Conservation (phyloP, 192 early-diverging fungal species). For the Mortierella hygrophila region DNA sequence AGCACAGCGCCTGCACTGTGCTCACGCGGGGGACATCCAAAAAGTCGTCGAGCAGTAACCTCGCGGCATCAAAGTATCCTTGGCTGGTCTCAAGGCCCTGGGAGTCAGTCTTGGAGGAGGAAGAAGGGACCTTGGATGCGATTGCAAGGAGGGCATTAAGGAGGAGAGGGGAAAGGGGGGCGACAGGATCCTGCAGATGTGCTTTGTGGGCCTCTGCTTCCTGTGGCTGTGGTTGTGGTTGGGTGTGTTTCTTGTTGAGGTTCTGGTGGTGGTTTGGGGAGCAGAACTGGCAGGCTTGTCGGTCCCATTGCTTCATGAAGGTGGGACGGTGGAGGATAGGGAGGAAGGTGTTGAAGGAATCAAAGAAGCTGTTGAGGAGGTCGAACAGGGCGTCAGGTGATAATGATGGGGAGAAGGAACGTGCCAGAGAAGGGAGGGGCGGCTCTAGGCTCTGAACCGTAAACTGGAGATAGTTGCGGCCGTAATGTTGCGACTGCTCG, state of each 20-base stretch:
- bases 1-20: constrained; percentile 59
- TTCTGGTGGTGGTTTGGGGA: neutral
- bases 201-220: constrained; percentile 33
- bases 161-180: constrained; percentile 56
- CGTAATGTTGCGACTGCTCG: constrained; percentile 47
- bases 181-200: constrained; percentile 31
- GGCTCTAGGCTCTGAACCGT: constrained; percentile 38
- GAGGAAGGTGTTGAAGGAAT: constrained; percentile 31
- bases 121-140: constrained; percentile 41
- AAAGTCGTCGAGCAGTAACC: constrained; percentile 55
- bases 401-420: constrained; percentile 6
- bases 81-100: constrained; percentile 25
- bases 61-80: constrained; percentile 37
- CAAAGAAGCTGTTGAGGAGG: constrained; percentile 36
- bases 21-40: constrained; percentile 57
- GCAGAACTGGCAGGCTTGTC: constrained; percentile 30
- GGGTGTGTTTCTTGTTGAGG: neutral
- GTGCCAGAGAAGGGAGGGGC: constrained; percentile 31
- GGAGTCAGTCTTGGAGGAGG: neutral
- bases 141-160: constrained; percentile 54
- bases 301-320: constrained; percentile 53
- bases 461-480: constrained; percentile 54
- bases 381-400: constrained; percentile 15
- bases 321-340: constrained; percentile 35
- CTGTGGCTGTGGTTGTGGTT: constrained; percentile 23